phyloP scores from a whole-genome alignment of 768 basidiomycete species.

The Xanthoconium stramineum region DNA sequence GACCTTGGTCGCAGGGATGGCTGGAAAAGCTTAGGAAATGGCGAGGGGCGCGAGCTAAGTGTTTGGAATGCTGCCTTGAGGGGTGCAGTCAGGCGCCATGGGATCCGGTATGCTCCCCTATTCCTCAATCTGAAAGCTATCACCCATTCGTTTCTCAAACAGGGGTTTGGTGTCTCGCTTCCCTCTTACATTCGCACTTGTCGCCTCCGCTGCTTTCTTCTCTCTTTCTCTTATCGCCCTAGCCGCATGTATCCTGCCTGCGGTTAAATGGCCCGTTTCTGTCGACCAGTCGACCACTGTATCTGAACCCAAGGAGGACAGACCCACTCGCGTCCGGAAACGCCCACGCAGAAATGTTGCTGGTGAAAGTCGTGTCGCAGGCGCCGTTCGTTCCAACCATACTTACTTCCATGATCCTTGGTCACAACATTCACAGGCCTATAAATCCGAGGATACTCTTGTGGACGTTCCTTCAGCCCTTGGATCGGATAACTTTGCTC shows the following conservation, averaged over 20 bases:
- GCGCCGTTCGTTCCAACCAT: conserved; percentile 20
- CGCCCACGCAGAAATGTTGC: conserved; percentile 24
- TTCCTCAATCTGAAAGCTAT: background rate
- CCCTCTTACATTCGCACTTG: conserved; percentile 53
- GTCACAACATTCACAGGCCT: conserved; percentile 19
- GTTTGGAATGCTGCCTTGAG: conserved; percentile 59
- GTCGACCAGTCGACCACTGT: conserved; percentile 10
- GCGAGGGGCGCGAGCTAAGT: conserved; percentile 70
- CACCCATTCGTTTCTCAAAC: conserved; percentile 2
- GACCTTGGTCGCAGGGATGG: conserved; percentile 70
- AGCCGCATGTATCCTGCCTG: conserved; percentile 52
- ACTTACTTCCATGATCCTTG: background rate
- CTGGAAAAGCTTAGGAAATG: conserved; percentile 68
- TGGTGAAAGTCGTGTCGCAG: conserved; percentile 20
- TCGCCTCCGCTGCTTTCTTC: conserved; percentile 46
- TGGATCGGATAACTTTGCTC: conserved; percentile 27
- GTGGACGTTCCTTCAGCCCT: conserved; percentile 32
- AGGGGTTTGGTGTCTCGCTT: conserved; percentile 72
- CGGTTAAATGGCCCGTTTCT: conserved; percentile 29
- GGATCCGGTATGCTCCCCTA: conserved; percentile 56
- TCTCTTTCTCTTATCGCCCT: conserved; percentile 44
- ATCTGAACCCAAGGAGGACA: conserved; percentile 19
- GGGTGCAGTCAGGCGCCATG: conserved; percentile 62
- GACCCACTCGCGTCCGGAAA: conserved; percentile 24
- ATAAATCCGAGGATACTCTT: conserved; percentile 27